These are phyloP conservation scores for Waltergamsia citrina DNA, from an alignment of 2,329 filamentous ascomycete genomes.

Conservation along the genomic window DNA sequence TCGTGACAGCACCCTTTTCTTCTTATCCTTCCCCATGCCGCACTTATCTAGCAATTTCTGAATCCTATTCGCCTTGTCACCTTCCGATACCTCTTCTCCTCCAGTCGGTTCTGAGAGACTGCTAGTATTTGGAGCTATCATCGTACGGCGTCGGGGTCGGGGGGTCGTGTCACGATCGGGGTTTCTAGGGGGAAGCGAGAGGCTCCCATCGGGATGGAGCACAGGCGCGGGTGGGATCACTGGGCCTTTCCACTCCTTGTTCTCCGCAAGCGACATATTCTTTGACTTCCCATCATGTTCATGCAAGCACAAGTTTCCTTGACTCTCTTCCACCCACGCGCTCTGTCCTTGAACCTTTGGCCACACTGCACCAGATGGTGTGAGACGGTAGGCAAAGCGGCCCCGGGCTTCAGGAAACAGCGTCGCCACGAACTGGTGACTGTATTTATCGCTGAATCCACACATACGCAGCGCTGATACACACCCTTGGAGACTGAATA, in stretches of 20 bases:
- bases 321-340: conserved; percentile 14
- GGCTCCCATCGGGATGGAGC: not conserved
- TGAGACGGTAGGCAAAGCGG: conserved; percentile 13
- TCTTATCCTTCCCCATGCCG: not conserved
- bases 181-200: not conserved
- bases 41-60: not conserved
- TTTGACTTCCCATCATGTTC: conserved; percentile 7
- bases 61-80: not conserved
- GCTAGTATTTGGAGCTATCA: not conserved
- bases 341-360: conserved; percentile 17
- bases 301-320: conserved; percentile 10
- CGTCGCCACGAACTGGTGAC: conserved; percentile 13
- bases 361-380: conserved; percentile 19
- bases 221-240: conserved; percentile 15
- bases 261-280: conserved; percentile 2
- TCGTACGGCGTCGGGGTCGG: not conserved
- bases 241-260: conserved; percentile 10
- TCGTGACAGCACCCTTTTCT: not conserved
- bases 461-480: conserved; percentile 23
- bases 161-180: not conserved
- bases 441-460: conserved; percentile 23
- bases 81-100: not conserved
- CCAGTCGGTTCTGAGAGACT: not conserved
- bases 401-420: conserved; percentile 12
- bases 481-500: conserved; percentile 17